A percentile compares a stretch with the other conserved stretches of the same genome.
These are phyloP conservation scores for Ceratocystis albifundus DNA, from an alignment of 2,329 filamentous ascomycete species.

Conservation along the genomic window DNA sequence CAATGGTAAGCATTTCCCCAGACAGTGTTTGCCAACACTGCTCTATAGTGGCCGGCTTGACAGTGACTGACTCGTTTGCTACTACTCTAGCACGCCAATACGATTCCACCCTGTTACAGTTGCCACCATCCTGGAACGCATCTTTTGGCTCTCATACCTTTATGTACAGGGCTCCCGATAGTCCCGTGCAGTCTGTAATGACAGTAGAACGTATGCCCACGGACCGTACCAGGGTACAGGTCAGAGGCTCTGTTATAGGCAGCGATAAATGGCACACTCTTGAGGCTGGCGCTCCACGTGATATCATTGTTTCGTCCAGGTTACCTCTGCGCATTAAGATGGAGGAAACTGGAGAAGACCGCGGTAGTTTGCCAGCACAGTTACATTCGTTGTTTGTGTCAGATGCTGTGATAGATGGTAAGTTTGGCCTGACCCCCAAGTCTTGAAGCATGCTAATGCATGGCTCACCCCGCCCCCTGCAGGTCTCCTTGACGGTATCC, in stretches of 20 bases:
- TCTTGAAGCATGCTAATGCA: not conserved
- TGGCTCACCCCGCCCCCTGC: not conserved
- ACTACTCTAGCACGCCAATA: conserved; percentile 41
- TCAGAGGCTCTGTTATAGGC: conserved; percentile 66
- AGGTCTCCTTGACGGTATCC: conserved; percentile 61
- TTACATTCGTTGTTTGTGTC: conserved; percentile 62
- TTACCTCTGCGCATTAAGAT: conserved; percentile 47
- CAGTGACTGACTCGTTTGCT: not conserved
- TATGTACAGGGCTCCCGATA: conserved; percentile 76
- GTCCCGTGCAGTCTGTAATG: conserved; percentile 70
- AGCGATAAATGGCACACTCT: conserved; percentile 72
- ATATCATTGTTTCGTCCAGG: conserved; percentile 55
- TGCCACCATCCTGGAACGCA: conserved; percentile 72
- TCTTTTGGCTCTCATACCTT: conserved; percentile 62
- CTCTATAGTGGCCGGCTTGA: too few relatives aligned
- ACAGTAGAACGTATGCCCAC: conserved; percentile 65
- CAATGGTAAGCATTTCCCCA: conserved; percentile 40
- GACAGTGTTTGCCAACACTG: too few relatives aligned
- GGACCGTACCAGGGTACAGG: conserved; percentile 58
- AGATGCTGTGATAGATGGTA: conserved; percentile 47
- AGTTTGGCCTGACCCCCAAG: conserved; percentile 16
- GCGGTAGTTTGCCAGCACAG: conserved; percentile 38
- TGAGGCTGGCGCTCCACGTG: conserved; percentile 55
- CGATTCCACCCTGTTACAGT: conserved; percentile 45
- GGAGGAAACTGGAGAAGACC: conserved; percentile 38